Evolutionary conservation across 805 yeast genomes (phyloP), one percentile per base, ranked within the genome.

Genomic region (Kodamaea kaohsiungensis): DNA sequence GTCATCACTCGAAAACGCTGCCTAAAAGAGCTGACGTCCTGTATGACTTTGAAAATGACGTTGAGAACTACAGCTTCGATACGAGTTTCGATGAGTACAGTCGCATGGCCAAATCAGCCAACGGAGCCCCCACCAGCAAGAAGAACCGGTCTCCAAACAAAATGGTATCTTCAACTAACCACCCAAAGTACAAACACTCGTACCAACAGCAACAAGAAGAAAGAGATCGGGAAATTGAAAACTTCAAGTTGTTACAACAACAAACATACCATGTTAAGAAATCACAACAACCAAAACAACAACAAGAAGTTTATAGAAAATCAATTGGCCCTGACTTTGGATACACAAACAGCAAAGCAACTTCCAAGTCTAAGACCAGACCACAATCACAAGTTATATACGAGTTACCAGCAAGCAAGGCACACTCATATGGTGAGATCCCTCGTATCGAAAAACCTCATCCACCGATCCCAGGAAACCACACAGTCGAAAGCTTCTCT

Each of bases 181-280:
- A 59, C 40, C 60, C 66, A 15, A 62, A 59, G 51, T 48, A 51
- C 33, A 62, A 60, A 43, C 55, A 56, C 33, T 51, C 55, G 38
- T 57, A 60, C 38, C 60, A 56, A 39, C 62, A 56, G 39, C 62
- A 59, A 13, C 65, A 65, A 15, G 69, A 63, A 9, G 65, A 63
- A 10, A 61, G 65, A 49, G 72, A 69, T 53, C 56, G 59, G 27
- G 76, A 71, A 54, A 66, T 68, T 19, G 73, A 69, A 51, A 57
- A 64, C 43, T 68, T 69, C 56, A 66, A 63, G 49, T 52, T 57
- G 43, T 58, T 71, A 49, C 72, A 70, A 51, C 72, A 69, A 46
- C 72, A 68, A 42, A 62, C 62, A 39, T 67, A 66, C 59, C 68
- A 69, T 27, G 52, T 65, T 38, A 64, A 66, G 52, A 64, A 64